Conservation (phyloP, 768 basidiomycete species). For the Clathrus columnatus region DNA sequence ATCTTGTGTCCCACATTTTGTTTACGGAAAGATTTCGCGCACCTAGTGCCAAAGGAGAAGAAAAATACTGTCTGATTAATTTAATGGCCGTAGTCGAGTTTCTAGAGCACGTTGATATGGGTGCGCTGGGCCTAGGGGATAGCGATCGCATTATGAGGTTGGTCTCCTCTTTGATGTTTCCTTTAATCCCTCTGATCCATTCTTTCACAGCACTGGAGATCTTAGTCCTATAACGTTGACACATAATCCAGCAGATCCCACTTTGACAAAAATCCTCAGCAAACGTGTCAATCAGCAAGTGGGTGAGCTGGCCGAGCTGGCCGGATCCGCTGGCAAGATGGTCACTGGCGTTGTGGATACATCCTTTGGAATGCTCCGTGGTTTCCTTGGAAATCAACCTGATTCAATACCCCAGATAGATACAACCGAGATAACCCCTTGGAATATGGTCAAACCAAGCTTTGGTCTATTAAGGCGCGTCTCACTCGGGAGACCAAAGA, state of each 20-base stretch:
- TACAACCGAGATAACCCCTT: conserved; percentile 28
- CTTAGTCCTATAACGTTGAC: conserved; percentile 73
- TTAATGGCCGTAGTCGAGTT: conserved; percentile 94
- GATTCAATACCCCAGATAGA: conserved; percentile 18
- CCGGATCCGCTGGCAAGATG: conserved; percentile 70
- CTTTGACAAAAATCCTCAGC: conserved; percentile 47
- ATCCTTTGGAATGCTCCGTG: conserved; percentile 78
- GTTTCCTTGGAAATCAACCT: conserved; percentile 44
- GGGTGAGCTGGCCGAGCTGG: conserved; percentile 53
- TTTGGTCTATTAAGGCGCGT: conserved; percentile 68
- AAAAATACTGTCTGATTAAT: conserved; percentile 89
- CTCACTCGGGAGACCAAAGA: conserved; percentile 33
- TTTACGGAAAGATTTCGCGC: conserved; percentile 46
- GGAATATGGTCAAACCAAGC: conserved; percentile 38
- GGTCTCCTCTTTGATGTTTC: conserved; percentile 12
- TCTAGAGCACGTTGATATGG: conserved; percentile 87
- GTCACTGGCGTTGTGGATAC: conserved; percentile 83
- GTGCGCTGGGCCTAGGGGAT: conserved; percentile 53
- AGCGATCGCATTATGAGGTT: conserved; percentile 54
- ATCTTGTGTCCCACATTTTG: conserved; percentile 59
- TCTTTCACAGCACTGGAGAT: conserved; percentile 52
- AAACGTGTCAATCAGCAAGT: conserved; percentile 74
- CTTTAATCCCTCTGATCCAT: background rate
- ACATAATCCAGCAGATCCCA: conserved; percentile 40
- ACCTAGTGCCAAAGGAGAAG: conserved; percentile 69